Evolutionary conservation across 2,329 filamentous ascomycete genomes (phyloP).

Genomic region (Phyllosticta citribraziliensis): DNA sequence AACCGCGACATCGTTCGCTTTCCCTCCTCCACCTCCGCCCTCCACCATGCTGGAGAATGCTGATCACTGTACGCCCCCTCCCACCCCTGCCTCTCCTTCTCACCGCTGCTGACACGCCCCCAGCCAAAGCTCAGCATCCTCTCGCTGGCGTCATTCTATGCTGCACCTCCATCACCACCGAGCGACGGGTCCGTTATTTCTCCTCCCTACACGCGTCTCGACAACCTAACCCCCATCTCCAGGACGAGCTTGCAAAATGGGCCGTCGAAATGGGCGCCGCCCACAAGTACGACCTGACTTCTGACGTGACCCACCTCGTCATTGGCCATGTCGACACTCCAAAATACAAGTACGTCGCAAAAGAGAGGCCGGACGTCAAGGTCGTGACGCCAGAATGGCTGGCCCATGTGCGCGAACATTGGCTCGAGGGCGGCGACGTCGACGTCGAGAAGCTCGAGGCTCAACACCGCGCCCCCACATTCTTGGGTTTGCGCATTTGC

Average conservation of each 20-base stretch:
- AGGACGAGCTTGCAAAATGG: constrained; percentile 50
- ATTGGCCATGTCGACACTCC: constrained; percentile 81
- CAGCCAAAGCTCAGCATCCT: constrained; percentile 27
- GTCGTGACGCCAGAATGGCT: constrained; percentile 79
- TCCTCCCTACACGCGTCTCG: neutral
- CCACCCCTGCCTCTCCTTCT: neutral
- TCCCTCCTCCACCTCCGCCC: neutral
- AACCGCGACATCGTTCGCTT: constrained; percentile 1
- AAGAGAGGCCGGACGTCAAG: constrained; percentile 74
- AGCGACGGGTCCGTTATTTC: constrained; percentile 56
- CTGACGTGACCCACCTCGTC: constrained; percentile 88
- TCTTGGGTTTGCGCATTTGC: constrained; percentile 55
- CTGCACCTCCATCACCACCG: constrained; percentile 75
- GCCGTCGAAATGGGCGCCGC: constrained; percentile 74
- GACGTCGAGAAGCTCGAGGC: constrained; percentile 61
- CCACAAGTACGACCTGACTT: constrained; percentile 88
- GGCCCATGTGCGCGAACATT: constrained; percentile 65
- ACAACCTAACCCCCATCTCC: constrained; percentile 8
- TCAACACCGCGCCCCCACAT: constrained; percentile 53
- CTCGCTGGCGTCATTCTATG: constrained; percentile 62
- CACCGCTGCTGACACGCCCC: constrained; percentile 11
- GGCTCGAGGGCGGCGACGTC: constrained; percentile 70
- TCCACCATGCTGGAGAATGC: constrained; percentile 17
- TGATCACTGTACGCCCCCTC: constrained; percentile 19
- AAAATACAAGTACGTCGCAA: constrained; percentile 93